A percentile compares a stretch with the other conserved stretches of the same genome.
These are phyloP conservation scores for Coemansia brasiliensis DNA, from an alignment of 192 early-diverging fungal genomes.

Conservation along the genomic window DNA sequence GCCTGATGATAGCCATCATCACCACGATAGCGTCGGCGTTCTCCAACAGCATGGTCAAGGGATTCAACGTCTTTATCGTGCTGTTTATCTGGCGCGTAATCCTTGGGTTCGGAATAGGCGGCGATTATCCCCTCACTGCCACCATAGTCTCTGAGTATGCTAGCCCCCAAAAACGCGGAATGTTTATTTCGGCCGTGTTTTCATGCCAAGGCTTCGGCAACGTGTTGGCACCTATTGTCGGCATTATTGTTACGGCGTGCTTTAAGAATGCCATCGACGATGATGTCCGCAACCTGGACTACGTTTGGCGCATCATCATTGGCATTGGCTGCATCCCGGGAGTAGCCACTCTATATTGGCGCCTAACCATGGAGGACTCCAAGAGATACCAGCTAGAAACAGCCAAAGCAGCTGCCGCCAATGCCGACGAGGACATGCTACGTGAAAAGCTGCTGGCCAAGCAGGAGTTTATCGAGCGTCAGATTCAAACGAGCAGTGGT, in stretches of 20 bases:
- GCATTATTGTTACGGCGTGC: constrained; percentile 66
- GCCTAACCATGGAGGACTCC: constrained; percentile 85
- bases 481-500: no score
- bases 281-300: constrained; percentile 70
- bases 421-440: constrained; percentile 52
- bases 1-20: constrained; percentile 88
- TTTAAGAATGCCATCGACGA: constrained; percentile 73
- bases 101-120: constrained; percentile 91
- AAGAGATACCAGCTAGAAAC: constrained; percentile 68
- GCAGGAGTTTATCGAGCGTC: neutral
- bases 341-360: constrained; percentile 84
- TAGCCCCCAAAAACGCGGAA: constrained; percentile 75
- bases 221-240: constrained; percentile 75
- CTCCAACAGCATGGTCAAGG: constrained; percentile 65
- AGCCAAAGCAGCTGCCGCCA: constrained; percentile 35
- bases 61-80: constrained; percentile 67
- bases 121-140: constrained; percentile 93
- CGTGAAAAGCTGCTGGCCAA: constrained; percentile 42
- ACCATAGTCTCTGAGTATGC: constrained; percentile 94
- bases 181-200: constrained; percentile 84
- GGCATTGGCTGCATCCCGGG: constrained; percentile 85
- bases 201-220: constrained; percentile 95
- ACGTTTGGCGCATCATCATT: constrained; percentile 89
- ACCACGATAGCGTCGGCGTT: constrained; percentile 81
- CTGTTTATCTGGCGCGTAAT: constrained; percentile 88